Evolutionary conservation across 1,139 yeast genomes (phyloP).

Genomic region (Geotrichum carabidarum): DNA sequence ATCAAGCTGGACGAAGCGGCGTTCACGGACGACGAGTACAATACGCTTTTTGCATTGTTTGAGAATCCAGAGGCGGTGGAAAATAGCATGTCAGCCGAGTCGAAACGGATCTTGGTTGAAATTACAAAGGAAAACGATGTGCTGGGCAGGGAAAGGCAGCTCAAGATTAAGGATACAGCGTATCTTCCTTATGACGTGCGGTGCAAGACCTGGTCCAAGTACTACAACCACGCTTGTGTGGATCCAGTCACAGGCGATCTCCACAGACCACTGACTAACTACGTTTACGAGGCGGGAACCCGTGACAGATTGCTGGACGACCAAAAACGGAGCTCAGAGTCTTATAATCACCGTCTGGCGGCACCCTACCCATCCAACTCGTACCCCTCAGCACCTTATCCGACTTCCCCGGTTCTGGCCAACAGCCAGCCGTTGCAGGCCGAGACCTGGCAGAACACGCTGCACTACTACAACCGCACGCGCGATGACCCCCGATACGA

Average conservation of each 20-base stretch:
- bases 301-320: slow-evolving; percentile 24
- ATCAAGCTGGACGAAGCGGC: slow-evolving; percentile 63
- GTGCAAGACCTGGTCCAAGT: slow-evolving; percentile 39
- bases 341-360: neutral
- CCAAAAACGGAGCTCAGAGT: slow-evolving; percentile 28
- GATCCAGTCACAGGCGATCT: slow-evolving; percentile 33
- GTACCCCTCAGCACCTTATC: slow-evolving; percentile 27
- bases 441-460: slow-evolving; percentile 17
- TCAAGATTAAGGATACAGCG: slow-evolving; percentile 30
- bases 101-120: slow-evolving; percentile 59
- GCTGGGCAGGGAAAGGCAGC: slow-evolving; percentile 28
- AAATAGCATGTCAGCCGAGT: slow-evolving; percentile 65
- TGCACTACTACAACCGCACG: slow-evolving; percentile 12
- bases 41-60: slow-evolving; percentile 67
- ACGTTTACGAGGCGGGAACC: slow-evolving; percentile 32
- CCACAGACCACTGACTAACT: slow-evolving; percentile 30
- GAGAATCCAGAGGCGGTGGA: slow-evolving; percentile 60
- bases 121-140: slow-evolving; percentile 35
- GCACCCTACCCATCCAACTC: too few species aligned
- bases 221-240: slow-evolving; percentile 37
- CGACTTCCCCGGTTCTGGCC: slow-evolving; percentile 20
- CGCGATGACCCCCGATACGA: slow-evolving; percentile 9
- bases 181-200: slow-evolving; percentile 40
- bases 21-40: slow-evolving; percentile 69
- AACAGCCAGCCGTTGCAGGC: slow-evolving; percentile 6